Conservation (phyloP, 73 alveolate species). For the Urostyla sp. region DNA sequence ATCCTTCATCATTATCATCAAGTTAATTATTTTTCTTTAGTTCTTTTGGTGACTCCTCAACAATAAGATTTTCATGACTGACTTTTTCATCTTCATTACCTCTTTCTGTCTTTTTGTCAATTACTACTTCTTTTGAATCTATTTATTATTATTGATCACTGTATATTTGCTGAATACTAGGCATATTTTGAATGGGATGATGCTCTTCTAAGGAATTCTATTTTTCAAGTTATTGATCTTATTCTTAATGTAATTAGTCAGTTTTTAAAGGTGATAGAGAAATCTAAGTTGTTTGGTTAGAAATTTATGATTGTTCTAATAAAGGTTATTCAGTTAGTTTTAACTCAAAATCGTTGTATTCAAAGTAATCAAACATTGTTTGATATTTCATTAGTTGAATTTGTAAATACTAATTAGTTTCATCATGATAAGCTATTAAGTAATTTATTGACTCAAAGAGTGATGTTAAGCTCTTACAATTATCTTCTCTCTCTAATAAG, state of each 20-base stretch:
- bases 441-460: constrained; percentile 74
- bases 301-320: background rate
- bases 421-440: constrained; percentile 70
- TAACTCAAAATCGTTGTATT: constrained; percentile 30
- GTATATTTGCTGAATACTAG: no score
- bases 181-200: background rate
- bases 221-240: no score
- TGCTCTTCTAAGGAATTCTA: no score
- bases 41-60: constrained; percentile 41
- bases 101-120: constrained; percentile 8
- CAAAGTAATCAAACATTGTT: constrained; percentile 55
- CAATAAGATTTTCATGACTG: constrained; percentile 19
- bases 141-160: background rate
- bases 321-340: background rate
- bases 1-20: background rate
- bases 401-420: constrained; percentile 60
- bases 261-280: no score
- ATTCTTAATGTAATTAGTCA: background rate
- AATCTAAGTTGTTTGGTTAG: no score
- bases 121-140: constrained; percentile 35
- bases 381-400: constrained; percentile 60
- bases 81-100: constrained; percentile 44
- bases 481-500: constrained; percentile 67
- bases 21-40: constrained; percentile 29
- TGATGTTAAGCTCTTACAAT: constrained; percentile 52